These are phyloP conservation scores for Piper betle DNA, from an alignment of 164 flowering plant genomes.

Conservation along the genomic window DNA sequence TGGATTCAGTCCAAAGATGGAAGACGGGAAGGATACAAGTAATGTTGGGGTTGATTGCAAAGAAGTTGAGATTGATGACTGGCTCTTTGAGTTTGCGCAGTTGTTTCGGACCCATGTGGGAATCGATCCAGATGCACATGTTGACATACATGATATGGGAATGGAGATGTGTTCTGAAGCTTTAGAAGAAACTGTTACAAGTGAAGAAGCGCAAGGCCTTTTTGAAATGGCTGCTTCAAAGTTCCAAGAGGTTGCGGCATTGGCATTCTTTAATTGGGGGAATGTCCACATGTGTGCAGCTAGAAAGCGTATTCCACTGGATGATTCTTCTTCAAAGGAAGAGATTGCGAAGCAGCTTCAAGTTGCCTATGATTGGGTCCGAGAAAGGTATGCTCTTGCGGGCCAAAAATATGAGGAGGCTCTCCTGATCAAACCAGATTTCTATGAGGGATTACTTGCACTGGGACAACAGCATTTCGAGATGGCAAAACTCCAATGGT, in stretches of 20 bases:
- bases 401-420: constrained; percentile 85
- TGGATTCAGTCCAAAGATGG: constrained; percentile 20
- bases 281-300: constrained; percentile 99
- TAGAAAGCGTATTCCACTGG: constrained; percentile 81
- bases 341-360: constrained; percentile 57
- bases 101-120: constrained; percentile 87
- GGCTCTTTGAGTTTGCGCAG: constrained; percentile 95
- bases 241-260: constrained; percentile 93
- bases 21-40: constrained; percentile 19
- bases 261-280: constrained; percentile 96
- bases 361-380: constrained; percentile 84
- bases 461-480: constrained; percentile 96
- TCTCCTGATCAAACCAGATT: constrained; percentile 74
- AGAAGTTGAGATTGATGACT: constrained; percentile 95
- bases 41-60: constrained; percentile 34
- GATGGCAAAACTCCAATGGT: constrained; percentile 97
- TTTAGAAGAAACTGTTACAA: constrained; percentile 89
- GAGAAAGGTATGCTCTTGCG: constrained; percentile 71
- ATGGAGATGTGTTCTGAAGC: constrained; percentile 99
- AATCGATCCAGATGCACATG: constrained; percentile 91
- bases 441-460: constrained; percentile 90
- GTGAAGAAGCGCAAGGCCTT: constrained; percentile 87
- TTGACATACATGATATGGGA: constrained; percentile 90
- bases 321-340: constrained; percentile 66
- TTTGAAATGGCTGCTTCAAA: constrained; percentile 90